A percentile compares a stretch with the other conserved stretches of the same genome.
phyloP scores from a whole-genome alignment of 1,284 basidiomycete genomes.

The Boletellus deceptivus region DNA sequence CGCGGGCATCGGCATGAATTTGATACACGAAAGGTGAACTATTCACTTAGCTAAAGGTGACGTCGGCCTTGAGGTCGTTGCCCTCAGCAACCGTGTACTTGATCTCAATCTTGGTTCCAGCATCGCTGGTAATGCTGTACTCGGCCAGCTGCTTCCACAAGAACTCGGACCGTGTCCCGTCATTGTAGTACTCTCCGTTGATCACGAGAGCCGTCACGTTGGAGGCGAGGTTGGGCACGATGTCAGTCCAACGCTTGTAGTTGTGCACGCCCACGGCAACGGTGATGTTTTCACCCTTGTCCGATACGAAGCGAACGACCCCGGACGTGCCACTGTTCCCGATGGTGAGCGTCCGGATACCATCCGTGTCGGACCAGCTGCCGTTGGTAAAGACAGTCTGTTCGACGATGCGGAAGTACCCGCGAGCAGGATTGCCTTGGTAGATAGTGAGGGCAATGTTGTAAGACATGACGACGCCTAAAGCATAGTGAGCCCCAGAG shows the following conservation, averaged over 20 bases:
- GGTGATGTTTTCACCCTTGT: slow-evolving; percentile 32
- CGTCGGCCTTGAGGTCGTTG: slow-evolving; percentile 6
- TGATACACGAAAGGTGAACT: too few species aligned
- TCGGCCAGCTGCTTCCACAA: slow-evolving; percentile 18
- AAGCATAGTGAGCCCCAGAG: too few species aligned
- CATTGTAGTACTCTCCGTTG: slow-evolving; percentile 32
- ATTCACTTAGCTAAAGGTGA: slow-evolving; percentile 13
- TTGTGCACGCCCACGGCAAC: slow-evolving; percentile 41
- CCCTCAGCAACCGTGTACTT: slow-evolving; percentile 3
- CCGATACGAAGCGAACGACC: slow-evolving; percentile 33
- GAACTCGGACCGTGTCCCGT: too few species aligned
- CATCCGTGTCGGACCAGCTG: slow-evolving; percentile 30
- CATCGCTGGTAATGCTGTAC: slow-evolving; percentile 5
- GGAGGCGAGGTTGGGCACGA: neutral
- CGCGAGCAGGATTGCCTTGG: slow-evolving; percentile 30
- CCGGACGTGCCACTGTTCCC: slow-evolving; percentile 40
- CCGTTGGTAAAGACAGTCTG: slow-evolving; percentile 31
- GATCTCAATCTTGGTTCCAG: slow-evolving; percentile 5
- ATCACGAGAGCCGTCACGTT: slow-evolving; percentile 29
- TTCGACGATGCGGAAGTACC: slow-evolving; percentile 36
- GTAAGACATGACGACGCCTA: slow-evolving; percentile 30
- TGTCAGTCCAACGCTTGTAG: slow-evolving; percentile 40
- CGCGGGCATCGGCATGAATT: too few species aligned
- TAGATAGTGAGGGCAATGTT: slow-evolving; percentile 31
- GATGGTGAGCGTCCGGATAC: slow-evolving; percentile 31